These are phyloP conservation scores for Ophiocordyceps robertsii DNA, from an alignment of 2,329 filamentous ascomycete genomes.

Conservation along the genomic window DNA sequence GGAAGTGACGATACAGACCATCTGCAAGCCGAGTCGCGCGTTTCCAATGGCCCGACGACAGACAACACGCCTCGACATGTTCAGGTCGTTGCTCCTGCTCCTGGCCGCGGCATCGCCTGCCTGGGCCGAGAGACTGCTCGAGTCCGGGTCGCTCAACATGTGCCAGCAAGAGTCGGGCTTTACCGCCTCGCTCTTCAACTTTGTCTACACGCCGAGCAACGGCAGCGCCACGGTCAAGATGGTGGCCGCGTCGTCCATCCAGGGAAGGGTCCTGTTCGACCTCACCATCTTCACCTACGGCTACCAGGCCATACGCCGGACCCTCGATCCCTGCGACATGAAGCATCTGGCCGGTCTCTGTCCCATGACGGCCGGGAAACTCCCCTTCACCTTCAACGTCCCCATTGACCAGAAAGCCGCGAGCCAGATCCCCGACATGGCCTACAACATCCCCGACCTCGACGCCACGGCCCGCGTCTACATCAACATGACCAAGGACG, in stretches of 20 bases:
- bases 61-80: too few relatives aligned
- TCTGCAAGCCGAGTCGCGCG: too few relatives aligned
- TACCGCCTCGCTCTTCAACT: slow-evolving; percentile 78
- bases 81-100: slow-evolving; percentile 25
- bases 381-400: slow-evolving; percentile 61
- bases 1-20: too few relatives aligned
- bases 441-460: slow-evolving; percentile 80
- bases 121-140: slow-evolving; percentile 53
- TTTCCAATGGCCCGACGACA: too few relatives aligned
- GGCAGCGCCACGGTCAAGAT: slow-evolving; percentile 60
- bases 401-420: slow-evolving; percentile 42
- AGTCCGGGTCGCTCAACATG: slow-evolving; percentile 70
- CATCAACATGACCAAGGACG: slow-evolving; percentile 54
- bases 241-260: slow-evolving; percentile 67
- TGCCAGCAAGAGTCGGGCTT: slow-evolving; percentile 80
- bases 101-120: slow-evolving; percentile 33
- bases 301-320: slow-evolving; percentile 52
- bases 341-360: slow-evolving; percentile 60
- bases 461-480: slow-evolving; percentile 74
- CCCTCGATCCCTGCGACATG: slow-evolving; percentile 62
- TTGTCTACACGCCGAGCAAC: slow-evolving; percentile 66
- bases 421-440: slow-evolving; percentile 61
- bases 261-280: slow-evolving; percentile 69
- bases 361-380: slow-evolving; percentile 77
- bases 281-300: slow-evolving; percentile 72